These are phyloP conservation scores for Xanthoconium stramineum DNA, from an alignment of 768 basidiomycete genomes.

Conservation along the genomic window DNA sequence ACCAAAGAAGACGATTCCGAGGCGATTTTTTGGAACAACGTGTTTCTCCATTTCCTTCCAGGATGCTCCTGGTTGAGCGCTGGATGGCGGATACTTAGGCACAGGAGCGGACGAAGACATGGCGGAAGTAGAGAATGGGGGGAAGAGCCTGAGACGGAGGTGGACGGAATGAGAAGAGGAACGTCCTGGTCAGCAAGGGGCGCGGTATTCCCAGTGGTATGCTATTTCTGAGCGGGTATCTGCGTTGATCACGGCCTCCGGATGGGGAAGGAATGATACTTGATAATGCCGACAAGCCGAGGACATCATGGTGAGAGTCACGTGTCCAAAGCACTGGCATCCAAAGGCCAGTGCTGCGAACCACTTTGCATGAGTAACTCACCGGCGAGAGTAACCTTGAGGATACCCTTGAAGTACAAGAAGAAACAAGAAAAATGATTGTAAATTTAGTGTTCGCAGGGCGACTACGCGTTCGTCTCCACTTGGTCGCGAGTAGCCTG, in stretches of 20 bases:
- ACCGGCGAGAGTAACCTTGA: too few species aligned
- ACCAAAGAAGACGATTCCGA: conserved; percentile 42
- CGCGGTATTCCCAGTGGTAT: conserved; percentile 4
- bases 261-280: neutral
- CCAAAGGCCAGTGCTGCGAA: neutral
- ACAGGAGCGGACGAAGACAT: conserved; percentile 8
- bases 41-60: conserved; percentile 42
- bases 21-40: conserved; percentile 40
- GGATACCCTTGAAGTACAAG: too few species aligned
- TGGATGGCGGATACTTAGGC: neutral
- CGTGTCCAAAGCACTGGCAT: neutral
- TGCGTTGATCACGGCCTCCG: neutral
- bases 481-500: too few species aligned
- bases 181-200: neutral
- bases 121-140: neutral
- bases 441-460: too few species aligned
- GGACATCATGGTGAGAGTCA: neutral
- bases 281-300: conserved; percentile 7
- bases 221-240: conserved; percentile 10
- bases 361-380: neutral
- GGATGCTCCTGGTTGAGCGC: conserved; percentile 27
- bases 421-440: too few species aligned
- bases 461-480: too few species aligned
- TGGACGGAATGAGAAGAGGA: neutral
- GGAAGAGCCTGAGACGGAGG: neutral